Evolutionary conservation across 129 eudicot genomes (phyloP), one percentile per base, ranked within the genome.

Genomic region (Solidago caesia): DNA sequence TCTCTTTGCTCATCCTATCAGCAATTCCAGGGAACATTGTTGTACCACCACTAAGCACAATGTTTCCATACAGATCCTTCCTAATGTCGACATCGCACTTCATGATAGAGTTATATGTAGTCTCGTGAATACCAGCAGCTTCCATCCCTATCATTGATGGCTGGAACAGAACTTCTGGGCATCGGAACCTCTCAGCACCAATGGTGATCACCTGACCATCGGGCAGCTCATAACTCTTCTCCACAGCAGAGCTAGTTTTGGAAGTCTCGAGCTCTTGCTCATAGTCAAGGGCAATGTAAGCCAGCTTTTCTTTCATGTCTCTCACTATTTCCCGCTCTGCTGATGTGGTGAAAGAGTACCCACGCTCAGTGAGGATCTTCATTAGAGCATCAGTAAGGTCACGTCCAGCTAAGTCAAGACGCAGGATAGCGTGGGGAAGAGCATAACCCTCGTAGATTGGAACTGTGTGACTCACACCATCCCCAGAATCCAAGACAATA

Each of bases 141-240:
- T 87, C 92, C 89, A 87, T 87, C 2, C 92, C 89, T 43, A 87
- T 87, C 89, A 87, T 81, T 3, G 92, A 84, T 5, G 89, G 92
- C 76, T 87, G 89, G 87, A 73, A 87, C 21, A 81, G 81, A 41
- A 81, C 85, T 41, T 81, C 85, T 3, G 85, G 81, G 81, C 85
- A 81, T 44, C 85, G 61, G 85, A 81, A 81, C 21, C 85, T 41
- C 68, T 81, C 85, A 2, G 85, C 85, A 12, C 85, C 78, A 49
- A 81, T 76, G 59, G 85, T 81, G 26, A 81, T 81, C 25, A 81
- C 85, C 81, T 81, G 85, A 10, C 85, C 85, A 44, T 81, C 85
- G 6, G 85, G 85, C 41, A 81, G 70, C 70, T 81, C 85, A 25
- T 81, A 81, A 43, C 74, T 70, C 77, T 81, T 81, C 85, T 81